Evolutionary conservation across 2,329 filamentous ascomycete species (phyloP).

Genomic region (Penicillium polonicum): DNA sequence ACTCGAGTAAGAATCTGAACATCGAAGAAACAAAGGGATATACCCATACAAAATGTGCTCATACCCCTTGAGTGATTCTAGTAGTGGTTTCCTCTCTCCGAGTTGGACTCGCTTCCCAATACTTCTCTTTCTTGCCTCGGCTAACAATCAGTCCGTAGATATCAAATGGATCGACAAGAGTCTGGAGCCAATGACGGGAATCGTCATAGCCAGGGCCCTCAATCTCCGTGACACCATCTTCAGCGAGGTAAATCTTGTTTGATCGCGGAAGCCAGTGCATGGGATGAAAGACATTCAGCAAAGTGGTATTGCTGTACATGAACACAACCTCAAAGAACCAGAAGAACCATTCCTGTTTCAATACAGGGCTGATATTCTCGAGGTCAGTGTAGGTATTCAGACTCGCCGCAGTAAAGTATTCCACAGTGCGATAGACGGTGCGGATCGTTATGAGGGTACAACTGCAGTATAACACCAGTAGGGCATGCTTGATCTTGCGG

Average conservation of each 20-base stretch:
- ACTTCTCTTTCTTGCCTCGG: slow-evolving; percentile 38
- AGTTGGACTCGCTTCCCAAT: slow-evolving; percentile 35
- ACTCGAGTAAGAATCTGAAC: neutral
- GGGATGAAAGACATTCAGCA: slow-evolving; percentile 55
- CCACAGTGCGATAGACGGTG: slow-evolving; percentile 15
- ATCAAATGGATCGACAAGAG: slow-evolving; percentile 47
- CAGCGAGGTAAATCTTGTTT: slow-evolving; percentile 52
- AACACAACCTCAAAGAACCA: slow-evolving; percentile 55
- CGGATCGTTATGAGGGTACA: too few species aligned
- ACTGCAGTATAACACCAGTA: too few species aligned
- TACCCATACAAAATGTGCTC: neutral
- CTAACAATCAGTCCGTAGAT: slow-evolving; percentile 38
- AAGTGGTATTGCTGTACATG: slow-evolving; percentile 52
- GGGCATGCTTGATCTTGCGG: too few species aligned
- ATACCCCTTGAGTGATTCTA: neutral
- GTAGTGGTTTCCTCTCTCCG: neutral
- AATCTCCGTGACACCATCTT: slow-evolving; percentile 54
- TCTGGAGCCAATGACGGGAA: slow-evolving; percentile 46
- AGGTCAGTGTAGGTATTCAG: slow-evolving; percentile 34
- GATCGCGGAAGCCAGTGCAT: slow-evolving; percentile 51
- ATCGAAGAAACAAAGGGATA: neutral
- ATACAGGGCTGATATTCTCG: slow-evolving; percentile 34
- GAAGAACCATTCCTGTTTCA: slow-evolving; percentile 52
- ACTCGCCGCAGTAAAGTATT: slow-evolving; percentile 44
- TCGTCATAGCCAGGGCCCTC: slow-evolving; percentile 52